phyloP scores from a whole-genome alignment of 2,329 filamentous ascomycete species.

The Pestalotiopsis sp. region DNA sequence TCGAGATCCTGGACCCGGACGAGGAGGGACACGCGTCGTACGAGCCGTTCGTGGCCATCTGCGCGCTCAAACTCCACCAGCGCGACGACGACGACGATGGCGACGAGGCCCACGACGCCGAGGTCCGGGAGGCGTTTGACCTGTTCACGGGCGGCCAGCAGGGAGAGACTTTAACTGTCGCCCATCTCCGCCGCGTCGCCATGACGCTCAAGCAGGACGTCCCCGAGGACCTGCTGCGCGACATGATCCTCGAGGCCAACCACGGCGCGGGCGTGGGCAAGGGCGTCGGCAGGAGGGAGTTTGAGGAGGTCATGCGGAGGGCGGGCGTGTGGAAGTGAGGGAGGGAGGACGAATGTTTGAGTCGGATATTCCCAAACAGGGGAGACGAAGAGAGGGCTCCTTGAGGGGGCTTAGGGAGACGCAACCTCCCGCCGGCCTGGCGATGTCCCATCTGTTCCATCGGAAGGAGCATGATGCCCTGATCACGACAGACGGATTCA shows the following conservation, averaged over 20 bases:
- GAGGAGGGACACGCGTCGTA: conserved; percentile 78
- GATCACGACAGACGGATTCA: too few relatives aligned
- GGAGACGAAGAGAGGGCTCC: not conserved
- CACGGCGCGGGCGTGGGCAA: conserved; percentile 71
- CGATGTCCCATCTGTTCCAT: not conserved
- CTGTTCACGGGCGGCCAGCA: conserved; percentile 63
- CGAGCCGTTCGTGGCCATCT: conserved; percentile 82
- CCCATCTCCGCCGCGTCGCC: conserved; percentile 78
- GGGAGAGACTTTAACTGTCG: conserved; percentile 82
- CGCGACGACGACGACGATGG: conserved; percentile 50
- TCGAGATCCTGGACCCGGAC: conserved; percentile 82
- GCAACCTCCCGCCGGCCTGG: too few relatives aligned
- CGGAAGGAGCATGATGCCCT: too few relatives aligned
- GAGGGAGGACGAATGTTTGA: not conserved
- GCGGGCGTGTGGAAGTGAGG: conserved; percentile 79
- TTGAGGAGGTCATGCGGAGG: conserved; percentile 81
- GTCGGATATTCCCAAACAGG: not conserved
- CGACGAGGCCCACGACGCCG: conserved; percentile 56
- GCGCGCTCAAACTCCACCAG: conserved; percentile 80
- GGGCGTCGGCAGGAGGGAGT: conserved; percentile 78
- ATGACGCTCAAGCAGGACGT: conserved; percentile 83
- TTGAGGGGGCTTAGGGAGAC: too few relatives aligned
- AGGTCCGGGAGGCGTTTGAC: conserved; percentile 80
- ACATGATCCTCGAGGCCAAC: conserved; percentile 96
- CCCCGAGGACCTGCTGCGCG: conserved; percentile 78